These are phyloP conservation scores for Elsinoe arachidis DNA, from an alignment of 2,329 filamentous ascomycete species.

Conservation along the genomic window DNA sequence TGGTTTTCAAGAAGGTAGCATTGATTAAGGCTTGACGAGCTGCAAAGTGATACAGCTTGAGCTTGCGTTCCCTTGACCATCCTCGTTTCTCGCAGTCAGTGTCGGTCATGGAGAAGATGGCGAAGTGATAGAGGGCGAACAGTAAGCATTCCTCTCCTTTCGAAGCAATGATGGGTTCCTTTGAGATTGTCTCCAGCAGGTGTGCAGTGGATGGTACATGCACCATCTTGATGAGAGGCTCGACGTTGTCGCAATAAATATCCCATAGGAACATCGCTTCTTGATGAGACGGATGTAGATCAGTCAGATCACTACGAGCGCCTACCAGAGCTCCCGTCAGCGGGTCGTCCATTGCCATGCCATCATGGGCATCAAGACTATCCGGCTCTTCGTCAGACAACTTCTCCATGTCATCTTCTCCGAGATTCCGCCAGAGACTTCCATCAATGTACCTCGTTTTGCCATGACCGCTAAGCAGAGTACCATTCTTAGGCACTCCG, in stretches of 20 bases:
- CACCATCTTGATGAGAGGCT: slow-evolving; percentile 61
- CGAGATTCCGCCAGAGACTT: slow-evolving; percentile 23
- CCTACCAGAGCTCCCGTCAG: slow-evolving; percentile 23
- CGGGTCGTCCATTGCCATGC: slow-evolving; percentile 17
- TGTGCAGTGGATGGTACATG: slow-evolving; percentile 50
- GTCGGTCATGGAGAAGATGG: slow-evolving; percentile 42
- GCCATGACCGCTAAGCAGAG: slow-evolving; percentile 24
- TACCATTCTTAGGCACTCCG: slow-evolving; percentile 17
- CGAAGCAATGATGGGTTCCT: slow-evolving; percentile 45
- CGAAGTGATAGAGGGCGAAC: slow-evolving; percentile 53
- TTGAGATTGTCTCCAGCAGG: slow-evolving; percentile 41
- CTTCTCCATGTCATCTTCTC: slow-evolving; percentile 22
- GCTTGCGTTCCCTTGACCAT: slow-evolving; percentile 38
- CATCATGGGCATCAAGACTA: slow-evolving; percentile 17
- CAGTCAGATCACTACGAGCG: slow-evolving; percentile 7
- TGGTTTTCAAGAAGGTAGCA: slow-evolving; percentile 57
- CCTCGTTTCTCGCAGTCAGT: slow-evolving; percentile 43
- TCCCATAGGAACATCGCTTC: slow-evolving; percentile 34
- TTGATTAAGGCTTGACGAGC: slow-evolving; percentile 52
- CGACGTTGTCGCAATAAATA: slow-evolving; percentile 60
- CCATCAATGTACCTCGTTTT: slow-evolving; percentile 38
- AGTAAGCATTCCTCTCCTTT: slow-evolving; percentile 51
- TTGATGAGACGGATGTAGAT: slow-evolving; percentile 5
- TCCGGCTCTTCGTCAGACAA: slow-evolving; percentile 22
- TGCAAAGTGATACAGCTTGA: slow-evolving; percentile 48